Evolutionary conservation across 345 rosid genomes (phyloP).

Genomic region (Lepidium africanum): DNA sequence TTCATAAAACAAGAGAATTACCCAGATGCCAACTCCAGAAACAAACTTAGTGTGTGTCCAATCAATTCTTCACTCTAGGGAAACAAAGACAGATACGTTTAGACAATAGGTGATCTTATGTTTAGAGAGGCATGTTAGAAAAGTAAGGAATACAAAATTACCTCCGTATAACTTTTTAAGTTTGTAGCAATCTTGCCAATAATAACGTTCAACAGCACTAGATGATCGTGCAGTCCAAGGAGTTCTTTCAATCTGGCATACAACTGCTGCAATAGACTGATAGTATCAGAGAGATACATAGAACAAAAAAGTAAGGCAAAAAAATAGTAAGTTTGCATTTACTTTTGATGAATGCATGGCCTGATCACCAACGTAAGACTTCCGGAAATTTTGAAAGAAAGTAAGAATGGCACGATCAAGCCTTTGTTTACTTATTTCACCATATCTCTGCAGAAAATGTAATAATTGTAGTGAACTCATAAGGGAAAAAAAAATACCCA

Average conservation of each 20-base stretch:
- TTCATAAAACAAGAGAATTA: constrained; percentile 23
- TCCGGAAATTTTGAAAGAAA: constrained; percentile 95
- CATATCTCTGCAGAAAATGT: constrained; percentile 59
- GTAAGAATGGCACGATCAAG: constrained; percentile 97
- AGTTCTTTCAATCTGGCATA: constrained; percentile 88
- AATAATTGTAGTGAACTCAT: not conserved
- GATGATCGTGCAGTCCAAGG: constrained; percentile 93
- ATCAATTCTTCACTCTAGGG: constrained; percentile 90
- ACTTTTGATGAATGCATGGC: constrained; percentile 99
- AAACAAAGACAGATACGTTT: constrained; percentile 14
- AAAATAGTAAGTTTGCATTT: constrained; percentile 14
- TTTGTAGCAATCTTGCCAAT: constrained; percentile 93
- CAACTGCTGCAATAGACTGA: constrained; percentile 74
- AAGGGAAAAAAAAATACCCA: constrained; percentile 2
- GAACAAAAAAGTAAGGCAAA: not conserved
- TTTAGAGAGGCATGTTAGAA: constrained; percentile 1
- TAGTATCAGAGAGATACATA: constrained; percentile 25
- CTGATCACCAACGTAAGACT: constrained; percentile 99
- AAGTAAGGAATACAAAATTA: constrained; percentile 22
- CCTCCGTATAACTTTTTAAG: constrained; percentile 88
- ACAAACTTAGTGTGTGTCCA: constrained; percentile 87
- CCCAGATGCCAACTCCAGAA: constrained; percentile 96
- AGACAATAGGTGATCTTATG: constrained; percentile 2
- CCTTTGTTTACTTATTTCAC: constrained; percentile 87
- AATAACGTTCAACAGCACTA: constrained; percentile 78